Evolutionary conservation across 2,329 filamentous ascomycete genomes (phyloP), one percentile per base, ranked within the genome.

Genomic region (Pseudocercospora vitis): DNA sequence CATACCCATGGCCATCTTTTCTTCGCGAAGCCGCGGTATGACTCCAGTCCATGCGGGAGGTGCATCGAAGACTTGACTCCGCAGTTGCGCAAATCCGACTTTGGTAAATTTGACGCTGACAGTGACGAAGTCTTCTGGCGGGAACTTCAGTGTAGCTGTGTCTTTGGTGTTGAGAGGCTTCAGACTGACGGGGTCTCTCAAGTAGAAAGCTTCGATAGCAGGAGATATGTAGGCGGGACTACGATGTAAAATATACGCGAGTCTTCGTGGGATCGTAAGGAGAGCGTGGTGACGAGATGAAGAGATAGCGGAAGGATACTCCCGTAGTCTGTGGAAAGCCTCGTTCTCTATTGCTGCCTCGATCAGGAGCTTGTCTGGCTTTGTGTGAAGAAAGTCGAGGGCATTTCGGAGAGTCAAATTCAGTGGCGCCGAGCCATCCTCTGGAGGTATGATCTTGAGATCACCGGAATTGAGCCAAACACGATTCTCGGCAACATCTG

Each of bases 161-260:
- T 80, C 76, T 49, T 79, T 75, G 2, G 79, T 78, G 51, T 85
- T 75, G 3, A 96, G 75, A 1, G 85, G 82, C 51, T 86, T 86
- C 37, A 96, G 72, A 0, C 86, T 80, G 53, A 90, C 79, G 0
- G 90, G 86, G 65, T 97, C 91, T 57, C 94, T 85, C 11, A 96
- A 80, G 70, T 97, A 97, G 71, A 99, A 97, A 0, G 88, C 85
- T 71, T 99, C 95, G 2, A 92, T 82, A 1, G 90, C 91, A 0
- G 91, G 84, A 2, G 91, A 86, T 53, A 97, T 84, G 55, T 88
- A 85, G 12, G 85, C 81, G 0, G 91, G 89, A 18, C 85, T 83
- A 37, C 81, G 74, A 63, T 92, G 88, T 2, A 99, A 74, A 31
- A 97, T 78, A 61, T 86, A 86, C 5, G 91, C 92, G 23, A 96